phyloP scores from a whole-genome alignment of 805 yeast species.

The Torulaspora delbrueckii region DNA sequence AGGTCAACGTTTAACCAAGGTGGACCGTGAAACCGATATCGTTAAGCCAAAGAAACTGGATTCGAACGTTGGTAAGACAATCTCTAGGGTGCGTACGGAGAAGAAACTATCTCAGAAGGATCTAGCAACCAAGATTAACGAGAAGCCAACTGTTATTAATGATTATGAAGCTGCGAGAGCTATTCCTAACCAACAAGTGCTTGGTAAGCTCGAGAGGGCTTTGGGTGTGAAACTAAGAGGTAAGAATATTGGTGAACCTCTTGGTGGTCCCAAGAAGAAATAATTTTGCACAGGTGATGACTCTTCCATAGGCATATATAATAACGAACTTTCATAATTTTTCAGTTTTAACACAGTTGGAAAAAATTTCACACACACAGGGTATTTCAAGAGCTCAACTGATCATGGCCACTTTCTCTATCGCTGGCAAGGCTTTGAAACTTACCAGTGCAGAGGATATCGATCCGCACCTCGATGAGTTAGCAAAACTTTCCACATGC shows the following conservation, averaged over 20 bases:
- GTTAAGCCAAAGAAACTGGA: slow-evolving; percentile 89
- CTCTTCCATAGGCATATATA: neutral
- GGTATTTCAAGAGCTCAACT: neutral
- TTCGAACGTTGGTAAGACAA: slow-evolving; percentile 78
- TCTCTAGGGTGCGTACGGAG: slow-evolving; percentile 78
- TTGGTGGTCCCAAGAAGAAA: slow-evolving; percentile 46
- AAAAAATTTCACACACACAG: neutral
- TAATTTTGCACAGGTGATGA: slow-evolving; percentile 10
- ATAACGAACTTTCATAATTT: slow-evolving; percentile 2
- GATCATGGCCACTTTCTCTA: slow-evolving; percentile 48
- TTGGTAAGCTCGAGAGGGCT: slow-evolving; percentile 88
- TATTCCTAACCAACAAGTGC: slow-evolving; percentile 89
- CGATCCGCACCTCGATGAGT: slow-evolving; percentile 58
- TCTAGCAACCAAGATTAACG: slow-evolving; percentile 90
- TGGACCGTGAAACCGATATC: slow-evolving; percentile 90
- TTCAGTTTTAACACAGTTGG: neutral
- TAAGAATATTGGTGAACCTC: slow-evolving; percentile 88
- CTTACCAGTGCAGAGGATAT: slow-evolving; percentile 70
- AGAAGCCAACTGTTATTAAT: slow-evolving; percentile 90
- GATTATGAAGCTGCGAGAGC: slow-evolving; percentile 98
- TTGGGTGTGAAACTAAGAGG: slow-evolving; percentile 95
- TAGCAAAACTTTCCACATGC: slow-evolving; percentile 37
- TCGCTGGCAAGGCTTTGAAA: slow-evolving; percentile 72
- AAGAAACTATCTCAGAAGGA: slow-evolving; percentile 92
- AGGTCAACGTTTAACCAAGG: slow-evolving; percentile 90